Evolutionary conservation across 139 green algal genomes (phyloP), one percentile per base, ranked within the genome.

Genomic region (Chlorella vulgaris): DNA sequence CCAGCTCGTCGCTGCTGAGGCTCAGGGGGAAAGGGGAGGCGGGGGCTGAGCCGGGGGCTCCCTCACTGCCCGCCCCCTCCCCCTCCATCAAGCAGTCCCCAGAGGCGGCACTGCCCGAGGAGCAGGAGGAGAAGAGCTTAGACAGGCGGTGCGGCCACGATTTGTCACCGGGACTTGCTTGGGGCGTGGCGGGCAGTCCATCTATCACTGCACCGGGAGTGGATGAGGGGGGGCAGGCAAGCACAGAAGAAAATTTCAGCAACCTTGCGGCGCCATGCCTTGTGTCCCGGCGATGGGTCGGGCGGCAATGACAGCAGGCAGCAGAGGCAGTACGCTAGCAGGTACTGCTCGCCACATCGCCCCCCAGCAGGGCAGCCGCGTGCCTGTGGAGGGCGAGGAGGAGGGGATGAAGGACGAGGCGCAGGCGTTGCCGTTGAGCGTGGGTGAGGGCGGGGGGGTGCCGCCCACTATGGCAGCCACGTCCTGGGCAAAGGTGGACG

Each of bases 401-500:
- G 47, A 76, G 8, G 77, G 65, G 35, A 69, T 60, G 66, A 69
- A 76, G 21, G 24, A 8, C 68, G 29, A 39, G 36, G 35, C 51
- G 69, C 53, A 29, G 53, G 66, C 24, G 51, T 39, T 33, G 63
- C 40, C 42, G 39, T 19, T 26, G 42, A n/a, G 26, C 2, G 5
- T 43, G 39, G 47, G n/a, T 2, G 61, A 28, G 1, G 53, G 39
- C 7, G 58, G 8, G 6, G 69, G 15, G 21, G 22, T 31, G 68
- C 40, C 66, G 63, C 65, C 66, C 71, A 71, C 33, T 68, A 91
- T 89, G 75, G 61, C 77, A 13, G 66, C 74, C 36, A 93, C 60
- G 63, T 94, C 90, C 4, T 83, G 50, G 51, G 85, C 83, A 63
- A 85, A 93, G 50, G 87, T 86, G 55, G 89, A 93, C 10, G 83